A percentile compares a stretch with the other conserved stretches of the same genome.
Evolutionary conservation across 73 alveolate genomes (phyloP).

Genomic region (Blepharisma stoltei): DNA sequence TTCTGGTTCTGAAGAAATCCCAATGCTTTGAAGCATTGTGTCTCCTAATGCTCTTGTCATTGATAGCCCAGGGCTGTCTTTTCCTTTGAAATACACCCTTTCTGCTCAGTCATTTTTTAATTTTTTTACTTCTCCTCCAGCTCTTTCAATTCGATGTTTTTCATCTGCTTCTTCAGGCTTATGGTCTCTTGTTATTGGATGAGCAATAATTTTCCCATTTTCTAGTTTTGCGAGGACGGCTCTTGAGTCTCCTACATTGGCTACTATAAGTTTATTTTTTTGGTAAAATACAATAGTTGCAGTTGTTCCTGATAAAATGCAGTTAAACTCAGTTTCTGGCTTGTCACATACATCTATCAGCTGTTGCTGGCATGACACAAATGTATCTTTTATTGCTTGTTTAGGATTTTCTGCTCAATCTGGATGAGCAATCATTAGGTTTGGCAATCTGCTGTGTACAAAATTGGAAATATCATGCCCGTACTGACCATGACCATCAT

Average conservation of each 20-base stretch:
- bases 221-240: slow-evolving; percentile 49
- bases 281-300: too few species aligned
- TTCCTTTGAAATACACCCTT: slow-evolving; percentile 76
- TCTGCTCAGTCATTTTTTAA: slow-evolving; percentile 49
- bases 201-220: slow-evolving; percentile 43
- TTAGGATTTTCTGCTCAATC: too few species aligned
- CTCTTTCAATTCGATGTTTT: slow-evolving; percentile 42
- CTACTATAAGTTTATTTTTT: too few species aligned
- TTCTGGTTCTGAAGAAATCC: slow-evolving; percentile 81
- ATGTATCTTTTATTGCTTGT: too few species aligned
- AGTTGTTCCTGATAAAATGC: too few species aligned
- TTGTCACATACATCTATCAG: too few species aligned
- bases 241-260: slow-evolving; percentile 49
- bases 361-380: too few species aligned
- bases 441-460: too few species aligned
- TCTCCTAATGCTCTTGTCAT: slow-evolving; percentile 88
- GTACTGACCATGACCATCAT: too few species aligned
- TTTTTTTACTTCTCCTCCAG: slow-evolving; percentile 54
- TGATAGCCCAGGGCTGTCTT: slow-evolving; percentile 85
- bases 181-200: slow-evolving; percentile 45
- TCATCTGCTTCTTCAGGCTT: slow-evolving; percentile 39
- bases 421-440: too few species aligned
- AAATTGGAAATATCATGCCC: too few species aligned
- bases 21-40: slow-evolving; percentile 61
- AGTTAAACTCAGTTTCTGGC: too few species aligned